phyloP scores from a whole-genome alignment of 345 rosid genomes.

The Populus nigra region DNA sequence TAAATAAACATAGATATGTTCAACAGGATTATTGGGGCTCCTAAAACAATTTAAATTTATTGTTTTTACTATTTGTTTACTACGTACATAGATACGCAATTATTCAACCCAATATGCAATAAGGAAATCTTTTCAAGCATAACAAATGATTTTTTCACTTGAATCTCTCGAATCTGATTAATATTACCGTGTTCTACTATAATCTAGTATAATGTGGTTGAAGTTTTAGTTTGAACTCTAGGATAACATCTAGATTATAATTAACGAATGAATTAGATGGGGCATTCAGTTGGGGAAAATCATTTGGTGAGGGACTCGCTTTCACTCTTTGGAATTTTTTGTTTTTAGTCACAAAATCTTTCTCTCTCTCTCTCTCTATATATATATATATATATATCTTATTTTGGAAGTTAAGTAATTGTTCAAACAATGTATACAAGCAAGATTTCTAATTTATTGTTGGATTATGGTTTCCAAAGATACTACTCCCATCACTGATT shows the following conservation, averaged over 20 bases:
- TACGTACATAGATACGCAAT: too few species aligned
- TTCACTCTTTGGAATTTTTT: not conserved
- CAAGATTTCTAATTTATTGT: not conserved
- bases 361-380: too few species aligned
- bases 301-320: not conserved
- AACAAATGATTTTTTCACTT: not conserved
- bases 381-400: too few species aligned
- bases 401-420: not conserved
- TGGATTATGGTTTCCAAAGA: too few species aligned
- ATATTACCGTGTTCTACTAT: not conserved
- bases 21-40: fast-evolving
- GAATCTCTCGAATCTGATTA: not conserved
- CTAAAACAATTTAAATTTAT: too few species aligned
- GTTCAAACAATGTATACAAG: not conserved
- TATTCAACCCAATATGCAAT: too few species aligned
- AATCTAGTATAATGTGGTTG: not conserved
- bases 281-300: not conserved
- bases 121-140: too few species aligned
- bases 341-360: not conserved
- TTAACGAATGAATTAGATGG: too few species aligned
- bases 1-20: too few species aligned
- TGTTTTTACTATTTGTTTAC: too few species aligned
- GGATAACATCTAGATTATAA: not conserved
- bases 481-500: too few species aligned
- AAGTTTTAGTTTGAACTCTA: not conserved